Evolutionary conservation across 306 rosid genomes (phyloP).

Genomic region (Calophaca sinica): DNA sequence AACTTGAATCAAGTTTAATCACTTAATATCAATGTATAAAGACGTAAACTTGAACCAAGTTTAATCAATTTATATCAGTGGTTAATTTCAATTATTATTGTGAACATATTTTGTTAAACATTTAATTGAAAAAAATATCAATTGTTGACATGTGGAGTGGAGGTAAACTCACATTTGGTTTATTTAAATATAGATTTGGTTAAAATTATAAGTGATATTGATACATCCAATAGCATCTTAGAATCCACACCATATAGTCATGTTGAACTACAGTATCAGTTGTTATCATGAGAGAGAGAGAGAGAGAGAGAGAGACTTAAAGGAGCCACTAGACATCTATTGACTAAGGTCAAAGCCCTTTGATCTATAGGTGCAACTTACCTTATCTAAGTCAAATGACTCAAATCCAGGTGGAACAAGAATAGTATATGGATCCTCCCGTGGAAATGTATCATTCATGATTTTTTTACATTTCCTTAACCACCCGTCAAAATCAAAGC

Average conservation of each 20-base stretch:
- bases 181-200: slow-evolving; percentile 8
- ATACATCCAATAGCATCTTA: neutral
- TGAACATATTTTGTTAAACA: neutral
- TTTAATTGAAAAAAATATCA: neutral
- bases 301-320: neutral
- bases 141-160: slow-evolving; percentile 8
- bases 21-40: neutral
- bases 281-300: neutral
- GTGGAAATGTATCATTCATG: slow-evolving; percentile 79
- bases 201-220: neutral
- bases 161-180: slow-evolving; percentile 19
- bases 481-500: slow-evolving; percentile 73
- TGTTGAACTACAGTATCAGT: slow-evolving; percentile 10
- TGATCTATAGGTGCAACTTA: slow-evolving; percentile 41
- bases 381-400: slow-evolving; percentile 80
- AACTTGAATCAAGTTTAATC: slow-evolving; percentile 7
- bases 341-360: slow-evolving; percentile 17
- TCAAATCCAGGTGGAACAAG: slow-evolving; percentile 84
- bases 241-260: slow-evolving; percentile 18
- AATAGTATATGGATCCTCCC: slow-evolving; percentile 94
- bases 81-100: neutral
- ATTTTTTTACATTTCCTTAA: slow-evolving; percentile 76
- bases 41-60: neutral
- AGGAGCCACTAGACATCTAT: slow-evolving; percentile 12
- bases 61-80: slow-evolving; percentile 3